A percentile compares a stretch with the other conserved stretches of the same genome.
These are phyloP conservation scores for Kodamaea ohmeri DNA, from an alignment of 1,139 yeast genomes.

Conservation along the genomic window DNA sequence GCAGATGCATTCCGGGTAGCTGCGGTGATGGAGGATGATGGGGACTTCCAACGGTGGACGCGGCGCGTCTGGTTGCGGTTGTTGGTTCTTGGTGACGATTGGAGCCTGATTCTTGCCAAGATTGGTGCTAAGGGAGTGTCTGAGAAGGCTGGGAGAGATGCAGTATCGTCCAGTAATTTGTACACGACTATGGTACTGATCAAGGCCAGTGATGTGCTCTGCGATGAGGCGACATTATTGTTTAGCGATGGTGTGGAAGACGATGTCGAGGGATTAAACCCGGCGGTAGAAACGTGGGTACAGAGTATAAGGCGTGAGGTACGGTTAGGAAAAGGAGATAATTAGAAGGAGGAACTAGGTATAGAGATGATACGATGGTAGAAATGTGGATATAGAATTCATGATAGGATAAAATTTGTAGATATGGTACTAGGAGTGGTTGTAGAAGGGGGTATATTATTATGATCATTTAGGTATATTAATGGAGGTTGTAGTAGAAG, in stretches of 20 bases:
- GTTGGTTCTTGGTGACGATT: conserved; percentile 54
- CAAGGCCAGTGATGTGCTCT: conserved; percentile 13
- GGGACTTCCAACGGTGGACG: conserved; percentile 21
- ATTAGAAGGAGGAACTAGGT: neutral
- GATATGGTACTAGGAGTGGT: no score
- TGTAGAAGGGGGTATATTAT: no score
- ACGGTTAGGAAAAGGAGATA: neutral
- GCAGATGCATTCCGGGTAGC: conserved; percentile 39
- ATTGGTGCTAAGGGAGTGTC: conserved; percentile 29
- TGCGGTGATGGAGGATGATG: conserved; percentile 28
- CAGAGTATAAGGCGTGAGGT: conserved; percentile 18
- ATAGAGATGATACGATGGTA: no score
- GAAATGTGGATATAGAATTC: no score
- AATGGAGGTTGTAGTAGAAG: no score
- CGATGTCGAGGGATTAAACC: conserved; percentile 20
- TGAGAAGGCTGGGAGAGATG: conserved; percentile 42
- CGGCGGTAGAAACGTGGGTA: conserved; percentile 30
- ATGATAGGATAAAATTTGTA: no score
- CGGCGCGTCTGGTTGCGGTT: conserved; percentile 62
- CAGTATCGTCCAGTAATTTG: conserved; percentile 43
- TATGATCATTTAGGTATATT: no score
- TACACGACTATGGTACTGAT: conserved; percentile 39
- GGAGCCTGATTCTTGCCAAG: conserved; percentile 45
- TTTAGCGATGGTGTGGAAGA: conserved; percentile 10
- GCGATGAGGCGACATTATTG: conserved; percentile 8